Evolutionary conservation across 1,139 yeast species (phyloP).

Genomic region (Candida sanyaensis): DNA sequence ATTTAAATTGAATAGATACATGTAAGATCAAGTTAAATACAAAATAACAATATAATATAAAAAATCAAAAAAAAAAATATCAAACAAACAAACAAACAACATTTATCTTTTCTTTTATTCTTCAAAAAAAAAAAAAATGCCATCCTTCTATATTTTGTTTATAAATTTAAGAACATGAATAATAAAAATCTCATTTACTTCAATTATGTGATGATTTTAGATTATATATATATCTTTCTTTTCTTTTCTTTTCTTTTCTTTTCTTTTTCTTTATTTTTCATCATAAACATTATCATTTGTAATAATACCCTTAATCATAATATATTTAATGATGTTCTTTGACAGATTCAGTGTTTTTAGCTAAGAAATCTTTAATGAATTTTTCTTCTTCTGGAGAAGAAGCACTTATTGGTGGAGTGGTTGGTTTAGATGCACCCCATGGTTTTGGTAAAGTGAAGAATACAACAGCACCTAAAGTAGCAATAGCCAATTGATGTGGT

Average conservation of each 20-base stretch:
- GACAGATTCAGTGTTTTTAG: conserved; percentile 33
- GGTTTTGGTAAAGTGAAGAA: conserved; percentile 69
- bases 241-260: background rate
- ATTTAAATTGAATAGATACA: conserved; percentile 2
- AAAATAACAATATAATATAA: background rate
- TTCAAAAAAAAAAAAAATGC: background rate
- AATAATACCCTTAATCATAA: too few species aligned
- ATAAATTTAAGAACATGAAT: conserved; percentile 3
- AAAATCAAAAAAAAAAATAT: background rate
- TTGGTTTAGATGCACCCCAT: conserved; percentile 61
- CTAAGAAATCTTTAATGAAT: conserved; percentile 53
- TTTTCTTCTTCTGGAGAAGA: conserved; percentile 86
- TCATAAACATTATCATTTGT: background rate
- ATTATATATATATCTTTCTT: background rate
- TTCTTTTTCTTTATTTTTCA: too few species aligned
- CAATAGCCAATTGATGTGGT: conserved; percentile 71
- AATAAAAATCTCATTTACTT: background rate
- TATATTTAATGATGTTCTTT: conserved; percentile 31
- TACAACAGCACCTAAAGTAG: conserved; percentile 65
- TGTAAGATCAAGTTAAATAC: conserved; percentile 1
- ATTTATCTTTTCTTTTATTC: background rate
- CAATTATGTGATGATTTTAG: background rate
- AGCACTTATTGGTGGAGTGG: conserved; percentile 72
- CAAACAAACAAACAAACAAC: background rate
- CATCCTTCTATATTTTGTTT: conserved; percentile 2